A percentile compares a stretch with the other conserved stretches of the same genome.
Evolutionary conservation across 352 stramenopile species (phyloP).

Genomic region (Phytophthora colocasiae): DNA sequence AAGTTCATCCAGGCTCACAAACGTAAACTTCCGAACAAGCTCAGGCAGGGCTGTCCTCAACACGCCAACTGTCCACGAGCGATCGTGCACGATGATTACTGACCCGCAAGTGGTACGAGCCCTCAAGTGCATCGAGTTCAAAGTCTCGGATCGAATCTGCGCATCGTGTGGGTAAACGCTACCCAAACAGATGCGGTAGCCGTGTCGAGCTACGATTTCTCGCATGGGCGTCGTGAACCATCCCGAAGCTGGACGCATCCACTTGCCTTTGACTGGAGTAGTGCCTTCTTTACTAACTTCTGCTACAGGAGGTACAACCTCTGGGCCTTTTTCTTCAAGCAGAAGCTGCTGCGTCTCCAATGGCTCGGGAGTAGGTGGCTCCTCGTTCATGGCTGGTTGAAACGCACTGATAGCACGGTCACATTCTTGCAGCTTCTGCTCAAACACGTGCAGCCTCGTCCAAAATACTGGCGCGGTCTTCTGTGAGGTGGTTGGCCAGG

Average conservation of each 20-base stretch:
- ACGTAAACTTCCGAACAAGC: constrained; percentile 60
- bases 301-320: background rate
- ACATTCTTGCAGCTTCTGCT: constrained; percentile 84
- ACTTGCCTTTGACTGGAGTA: constrained; percentile 40
- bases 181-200: constrained; percentile 87
- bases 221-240: constrained; percentile 89
- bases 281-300: background rate
- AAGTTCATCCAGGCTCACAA: constrained; percentile 79
- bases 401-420: constrained; percentile 66
- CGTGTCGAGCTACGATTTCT: constrained; percentile 69
- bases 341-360: constrained; percentile 31
- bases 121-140: constrained; percentile 74
- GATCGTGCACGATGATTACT: constrained; percentile 88
- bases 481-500: constrained; percentile 85
- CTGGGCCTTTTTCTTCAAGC: constrained; percentile 23
- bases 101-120: constrained; percentile 67
- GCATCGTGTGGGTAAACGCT: constrained; percentile 90
- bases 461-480: constrained; percentile 80
- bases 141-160: constrained; percentile 72
- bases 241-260: constrained; percentile 82
- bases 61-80: constrained; percentile 81
- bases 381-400: constrained; percentile 26
- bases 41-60: constrained; percentile 61
- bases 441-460: constrained; percentile 85
- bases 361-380: constrained; percentile 1